Evolutionary conservation across 108 stramenopile genomes (phyloP).

Genomic region (Hondaea fermentalgiana): DNA sequence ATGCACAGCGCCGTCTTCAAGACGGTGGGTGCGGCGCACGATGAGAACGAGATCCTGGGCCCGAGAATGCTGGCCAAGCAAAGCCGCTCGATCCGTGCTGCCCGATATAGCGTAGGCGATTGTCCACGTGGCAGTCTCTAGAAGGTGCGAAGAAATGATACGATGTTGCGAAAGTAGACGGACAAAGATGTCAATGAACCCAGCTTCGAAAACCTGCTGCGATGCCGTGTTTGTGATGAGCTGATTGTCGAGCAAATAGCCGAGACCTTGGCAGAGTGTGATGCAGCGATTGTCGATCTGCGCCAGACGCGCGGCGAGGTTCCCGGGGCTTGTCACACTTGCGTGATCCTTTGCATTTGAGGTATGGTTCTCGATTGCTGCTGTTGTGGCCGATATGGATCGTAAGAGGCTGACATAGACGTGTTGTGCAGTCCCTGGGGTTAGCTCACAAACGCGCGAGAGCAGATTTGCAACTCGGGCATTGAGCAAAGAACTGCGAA

Average conservation of each 20-base stretch:
- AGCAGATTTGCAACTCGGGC: neutral
- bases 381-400: neutral
- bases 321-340: neutral
- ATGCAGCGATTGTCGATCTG: neutral
- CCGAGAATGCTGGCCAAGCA: neutral
- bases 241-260: neutral
- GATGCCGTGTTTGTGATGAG: neutral
- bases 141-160: neutral
- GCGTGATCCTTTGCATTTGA: neutral
- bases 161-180: neutral
- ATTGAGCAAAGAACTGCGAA: neutral
- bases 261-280: neutral
- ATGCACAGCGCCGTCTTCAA: neutral
- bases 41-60: neutral
- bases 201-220: neutral
- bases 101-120: neutral
- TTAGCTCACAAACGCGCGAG: neutral
- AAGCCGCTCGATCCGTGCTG: neutral
- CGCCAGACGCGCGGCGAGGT: neutral
- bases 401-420: neutral
- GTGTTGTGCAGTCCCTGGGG: neutral
- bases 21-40: neutral
- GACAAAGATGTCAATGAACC: neutral
- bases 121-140: neutral
- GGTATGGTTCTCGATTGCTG: neutral